Conservation (phyloP, 106 monocot genomes). For the Vanilla planifolia region DNA sequence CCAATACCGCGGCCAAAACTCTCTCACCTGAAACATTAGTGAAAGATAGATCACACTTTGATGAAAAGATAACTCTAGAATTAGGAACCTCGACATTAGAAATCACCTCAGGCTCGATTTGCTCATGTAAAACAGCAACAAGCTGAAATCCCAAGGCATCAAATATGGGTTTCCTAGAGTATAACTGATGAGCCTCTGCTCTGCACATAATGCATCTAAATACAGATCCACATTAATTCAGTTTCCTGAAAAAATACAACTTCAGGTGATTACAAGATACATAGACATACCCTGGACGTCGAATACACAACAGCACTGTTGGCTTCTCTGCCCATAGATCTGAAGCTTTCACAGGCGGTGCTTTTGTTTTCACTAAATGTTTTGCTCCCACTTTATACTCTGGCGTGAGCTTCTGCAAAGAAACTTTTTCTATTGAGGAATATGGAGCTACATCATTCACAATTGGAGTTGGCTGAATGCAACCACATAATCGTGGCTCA, state of each 20-base stretch:
- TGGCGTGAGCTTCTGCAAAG: slow-evolving; percentile 33
- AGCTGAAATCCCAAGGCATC: slow-evolving; percentile 33
- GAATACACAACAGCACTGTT: slow-evolving; percentile 22
- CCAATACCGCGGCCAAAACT: slow-evolving; percentile 46
- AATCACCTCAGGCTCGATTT: slow-evolving; percentile 31
- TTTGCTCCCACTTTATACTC: slow-evolving; percentile 28
- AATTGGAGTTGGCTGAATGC: slow-evolving; percentile 11
- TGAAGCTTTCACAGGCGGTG: slow-evolving; percentile 35
- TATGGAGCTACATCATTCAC: slow-evolving; percentile 25
- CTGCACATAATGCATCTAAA: slow-evolving; percentile 46
- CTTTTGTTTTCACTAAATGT: slow-evolving; percentile 9
- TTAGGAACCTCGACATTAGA: not conserved
- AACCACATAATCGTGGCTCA: slow-evolving; percentile 21
- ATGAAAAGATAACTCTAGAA: not conserved
- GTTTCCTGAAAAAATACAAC: no score
- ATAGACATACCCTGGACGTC: slow-evolving; percentile 29
- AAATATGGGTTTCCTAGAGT: slow-evolving; percentile 39
- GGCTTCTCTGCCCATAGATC: slow-evolving; percentile 25
- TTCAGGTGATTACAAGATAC: not conserved
- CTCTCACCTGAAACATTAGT: slow-evolving; percentile 21
- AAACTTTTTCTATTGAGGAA: slow-evolving; percentile 24
- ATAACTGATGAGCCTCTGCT: slow-evolving; percentile 39
- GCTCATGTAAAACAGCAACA: slow-evolving; percentile 36
- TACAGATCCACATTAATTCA: no score
- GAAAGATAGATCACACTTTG: not conserved